A percentile compares a stretch with the other conserved stretches of the same genome.
phyloP scores from a whole-genome alignment of 306 rosid species.

The Arachis hypogaea region DNA sequence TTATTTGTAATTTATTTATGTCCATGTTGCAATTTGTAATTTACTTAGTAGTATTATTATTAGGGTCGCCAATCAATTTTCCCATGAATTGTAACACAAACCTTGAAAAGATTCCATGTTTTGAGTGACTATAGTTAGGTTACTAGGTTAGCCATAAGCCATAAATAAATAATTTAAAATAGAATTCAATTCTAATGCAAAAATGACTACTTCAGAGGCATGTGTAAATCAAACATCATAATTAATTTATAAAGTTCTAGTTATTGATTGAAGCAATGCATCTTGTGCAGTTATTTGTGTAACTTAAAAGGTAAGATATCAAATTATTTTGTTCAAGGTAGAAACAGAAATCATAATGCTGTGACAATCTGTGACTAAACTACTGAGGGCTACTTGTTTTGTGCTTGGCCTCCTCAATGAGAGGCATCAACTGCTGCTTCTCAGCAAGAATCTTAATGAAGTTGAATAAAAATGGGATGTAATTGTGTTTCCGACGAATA shows the following conservation, averaged over 20 bases:
- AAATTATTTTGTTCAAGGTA: not conserved
- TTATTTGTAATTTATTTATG: not conserved
- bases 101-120: slow-evolving; percentile 30
- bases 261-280: not conserved
- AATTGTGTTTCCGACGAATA: slow-evolving; percentile 91
- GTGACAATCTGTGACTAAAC: slow-evolving; percentile 20
- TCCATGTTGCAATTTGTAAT: slow-evolving; percentile 12
- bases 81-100: slow-evolving; percentile 25
- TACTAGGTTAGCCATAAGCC: not conserved
- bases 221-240: not conserved
- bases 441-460: slow-evolving; percentile 93
- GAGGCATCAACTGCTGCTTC: slow-evolving; percentile 98
- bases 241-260: not conserved
- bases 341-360: not conserved
- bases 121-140: not conserved
- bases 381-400: slow-evolving; percentile 63
- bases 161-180: too few species aligned
- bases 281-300: not conserved
- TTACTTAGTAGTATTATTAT: slow-evolving; percentile 7
- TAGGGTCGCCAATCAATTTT: not conserved
- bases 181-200: too few species aligned
- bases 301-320: not conserved
- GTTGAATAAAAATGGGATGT: slow-evolving; percentile 92
- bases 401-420: slow-evolving; percentile 95
- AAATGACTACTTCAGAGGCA: too few species aligned